These are phyloP conservation scores for Pulveroboletus sp. DNA, from an alignment of 768 basidiomycete species.

Conservation along the genomic window DNA sequence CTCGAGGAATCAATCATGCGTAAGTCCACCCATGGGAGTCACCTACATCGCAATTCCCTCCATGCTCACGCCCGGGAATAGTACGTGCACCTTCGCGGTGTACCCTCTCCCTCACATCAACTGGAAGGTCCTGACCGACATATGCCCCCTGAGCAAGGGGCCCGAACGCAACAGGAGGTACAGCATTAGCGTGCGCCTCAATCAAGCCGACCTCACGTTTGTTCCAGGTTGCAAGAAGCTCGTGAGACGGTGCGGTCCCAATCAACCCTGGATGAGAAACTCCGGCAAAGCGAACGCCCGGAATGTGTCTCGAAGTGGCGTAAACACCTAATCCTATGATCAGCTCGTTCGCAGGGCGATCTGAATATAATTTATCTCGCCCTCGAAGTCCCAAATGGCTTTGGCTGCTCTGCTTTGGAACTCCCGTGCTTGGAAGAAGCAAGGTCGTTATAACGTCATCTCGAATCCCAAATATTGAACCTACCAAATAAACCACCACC, in stretches of 20 bases:
- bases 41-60: constrained; percentile 71
- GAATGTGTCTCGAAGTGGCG: constrained; percentile 73
- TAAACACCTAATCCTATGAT: constrained; percentile 48
- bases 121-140: constrained; percentile 61
- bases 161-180: constrained; percentile 66
- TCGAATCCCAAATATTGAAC: background rate
- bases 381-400: constrained; percentile 80
- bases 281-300: constrained; percentile 76
- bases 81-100: constrained; percentile 68
- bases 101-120: constrained; percentile 50
- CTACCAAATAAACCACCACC: constrained; percentile 70
- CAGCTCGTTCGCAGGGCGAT: background rate
- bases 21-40: background rate
- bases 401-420: constrained; percentile 72
- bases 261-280: constrained; percentile 75
- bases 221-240: constrained; percentile 75
- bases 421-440: constrained; percentile 46
- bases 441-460: background rate
- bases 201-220: constrained; percentile 66
- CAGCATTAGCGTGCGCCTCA: constrained; percentile 44
- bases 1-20: background rate
- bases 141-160: constrained; percentile 61
- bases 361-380: constrained; percentile 25
- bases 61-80: constrained; percentile 75
- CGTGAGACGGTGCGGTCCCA: constrained; percentile 73